Evolutionary conservation across 352 stramenopile genomes (phyloP).

Genomic region (Saprolegnia diclina): DNA sequence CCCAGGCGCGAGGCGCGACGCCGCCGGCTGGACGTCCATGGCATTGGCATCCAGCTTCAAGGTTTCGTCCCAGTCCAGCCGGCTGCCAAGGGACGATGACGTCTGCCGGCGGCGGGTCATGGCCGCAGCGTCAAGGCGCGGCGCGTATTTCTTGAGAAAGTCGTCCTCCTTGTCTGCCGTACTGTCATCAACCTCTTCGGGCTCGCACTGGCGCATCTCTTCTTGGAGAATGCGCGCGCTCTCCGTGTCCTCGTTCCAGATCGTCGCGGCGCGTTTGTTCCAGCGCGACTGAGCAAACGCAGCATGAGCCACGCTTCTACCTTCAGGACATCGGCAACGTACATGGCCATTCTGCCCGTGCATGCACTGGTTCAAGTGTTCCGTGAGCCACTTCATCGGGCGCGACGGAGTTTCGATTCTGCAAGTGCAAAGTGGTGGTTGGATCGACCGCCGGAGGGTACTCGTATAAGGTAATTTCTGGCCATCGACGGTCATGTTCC

Average conservation of each 20-base stretch:
- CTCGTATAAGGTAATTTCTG: not conserved
- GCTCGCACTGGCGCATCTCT: not conserved
- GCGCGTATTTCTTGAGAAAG: slow-evolving; percentile 5
- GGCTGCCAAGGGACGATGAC: not conserved
- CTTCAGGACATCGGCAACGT: not conserved
- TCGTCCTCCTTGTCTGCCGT: slow-evolving; percentile 10
- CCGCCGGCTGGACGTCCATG: not conserved
- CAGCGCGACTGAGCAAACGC: slow-evolving; percentile 6
- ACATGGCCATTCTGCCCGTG: slow-evolving; percentile 19
- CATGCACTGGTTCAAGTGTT: slow-evolving; percentile 21
- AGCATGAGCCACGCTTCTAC: not conserved
- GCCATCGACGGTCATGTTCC: not conserved
- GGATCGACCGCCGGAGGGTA: not conserved
- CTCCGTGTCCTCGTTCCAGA: slow-evolving; percentile 19
- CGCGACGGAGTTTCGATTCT: not conserved
- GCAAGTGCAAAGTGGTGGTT: not conserved
- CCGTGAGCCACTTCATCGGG: slow-evolving; percentile 18
- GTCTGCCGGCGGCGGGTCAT: not conserved
- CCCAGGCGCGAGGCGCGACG: not conserved
- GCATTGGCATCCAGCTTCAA: not conserved
- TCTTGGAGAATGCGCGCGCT: slow-evolving; percentile 4
- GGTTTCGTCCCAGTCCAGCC: not conserved
- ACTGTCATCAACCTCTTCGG: not conserved
- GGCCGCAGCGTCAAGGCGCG: not conserved
- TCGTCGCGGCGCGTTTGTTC: slow-evolving; percentile 19